phyloP scores from a whole-genome alignment of 495 filamentous ascomycete species.

The Xylaria longipes region DNA sequence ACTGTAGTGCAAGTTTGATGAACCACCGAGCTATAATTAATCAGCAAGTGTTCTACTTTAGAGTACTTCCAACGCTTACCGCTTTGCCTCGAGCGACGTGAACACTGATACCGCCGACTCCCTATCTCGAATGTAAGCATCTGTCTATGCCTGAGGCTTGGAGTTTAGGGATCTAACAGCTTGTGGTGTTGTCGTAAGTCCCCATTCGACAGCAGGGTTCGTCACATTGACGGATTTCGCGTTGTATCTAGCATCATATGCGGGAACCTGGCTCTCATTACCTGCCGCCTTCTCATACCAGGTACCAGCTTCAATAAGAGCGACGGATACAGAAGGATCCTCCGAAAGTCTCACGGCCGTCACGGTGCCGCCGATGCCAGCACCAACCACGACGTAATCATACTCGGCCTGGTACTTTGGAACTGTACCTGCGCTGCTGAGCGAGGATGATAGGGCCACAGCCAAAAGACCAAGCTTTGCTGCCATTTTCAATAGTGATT shows the following conservation, averaged over 20 bases:
- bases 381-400: conserved; percentile 12
- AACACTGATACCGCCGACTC: not conserved
- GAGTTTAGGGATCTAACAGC: not conserved
- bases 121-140: conserved; percentile 1
- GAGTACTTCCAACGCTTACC: not conserved
- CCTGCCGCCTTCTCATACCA: conserved; percentile 5
- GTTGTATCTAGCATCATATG: conserved; percentile 5
- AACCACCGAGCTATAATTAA: not conserved
- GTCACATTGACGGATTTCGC: not conserved
- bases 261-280: conserved; percentile 4
- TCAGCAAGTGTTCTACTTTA: not conserved
- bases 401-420: not conserved
- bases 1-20: conserved; percentile 9
- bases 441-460: not conserved
- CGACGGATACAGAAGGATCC: conserved; percentile 3
- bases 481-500: not conserved
- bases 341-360: not conserved
- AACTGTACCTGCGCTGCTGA: not conserved
- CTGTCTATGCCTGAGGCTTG: too few relatives aligned
- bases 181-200: conserved; percentile 6
- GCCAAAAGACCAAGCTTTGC: conserved; percentile 10
- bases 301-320: conserved; percentile 8
- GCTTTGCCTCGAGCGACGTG: conserved; percentile 5
- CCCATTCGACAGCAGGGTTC: conserved; percentile 6
- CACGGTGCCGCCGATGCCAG: not conserved